Evolutionary conservation across 768 basidiomycete species (phyloP), one percentile per base, ranked within the genome.

Genomic region (Kwoniella shandongensis): DNA sequence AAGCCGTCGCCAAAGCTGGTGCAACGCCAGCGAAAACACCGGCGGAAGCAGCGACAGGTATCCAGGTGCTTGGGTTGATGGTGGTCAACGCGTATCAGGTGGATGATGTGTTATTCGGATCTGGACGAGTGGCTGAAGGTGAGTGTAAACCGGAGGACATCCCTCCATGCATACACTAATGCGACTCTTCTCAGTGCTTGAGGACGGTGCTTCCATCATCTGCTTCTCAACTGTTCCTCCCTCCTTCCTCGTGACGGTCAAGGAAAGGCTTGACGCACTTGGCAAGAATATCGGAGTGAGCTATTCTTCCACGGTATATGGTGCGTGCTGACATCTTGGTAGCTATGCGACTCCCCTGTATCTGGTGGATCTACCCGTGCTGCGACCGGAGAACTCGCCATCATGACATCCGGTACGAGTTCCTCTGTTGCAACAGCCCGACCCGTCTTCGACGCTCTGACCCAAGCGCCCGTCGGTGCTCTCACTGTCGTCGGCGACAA

Each of bases 221-320:
- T 61, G 67, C 30, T 72, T 72, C 50, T 74, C 73, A 2, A 74
- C 73, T 15, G 71, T 72, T 11, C 65, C 70, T 1, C 70, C 73
- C 6, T 59, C 57, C 39, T 66, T 61, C 41, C 45, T 70, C 6
- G 54, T 54, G 0, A 48, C 50, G 11, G 26, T 74, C 1, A 50
- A 60, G 10, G 51, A 62, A 18, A 54, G 68, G 12, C 63, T 74
- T 11, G 66, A 69, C 36, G 66, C 65, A 1, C 59, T 72, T 15
- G 66, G 62, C 20, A 65, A 58, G 39, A 62, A 58, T 23, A 64
- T 73, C 20, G 64, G 62, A 8, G 69, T 76, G 32, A 59, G 71
- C 57, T 23, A 52, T 45, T 65, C 57, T 45, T 48, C 54, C 22
- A 30, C 36, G 8, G 38, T 26, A 12, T 51, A 18, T 35, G 17